Conservation (phyloP, 2,329 filamentous ascomycete species). For the Xylaria hypoxylon region DNA sequence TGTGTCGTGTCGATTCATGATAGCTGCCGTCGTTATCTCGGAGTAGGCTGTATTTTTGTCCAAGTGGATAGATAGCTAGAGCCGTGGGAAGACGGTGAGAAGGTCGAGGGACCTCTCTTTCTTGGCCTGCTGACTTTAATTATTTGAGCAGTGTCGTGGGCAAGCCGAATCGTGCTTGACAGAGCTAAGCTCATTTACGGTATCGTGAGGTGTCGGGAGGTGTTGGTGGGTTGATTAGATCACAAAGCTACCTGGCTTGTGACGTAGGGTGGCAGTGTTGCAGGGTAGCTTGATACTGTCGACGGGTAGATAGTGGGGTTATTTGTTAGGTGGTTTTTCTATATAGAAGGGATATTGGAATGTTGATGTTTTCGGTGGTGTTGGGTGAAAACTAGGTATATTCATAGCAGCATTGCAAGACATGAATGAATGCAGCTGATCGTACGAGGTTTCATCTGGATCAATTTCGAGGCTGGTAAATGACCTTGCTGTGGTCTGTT, state of each 20-base stretch:
- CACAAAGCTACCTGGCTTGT: slow-evolving; percentile 13
- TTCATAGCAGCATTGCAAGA: slow-evolving; percentile 11
- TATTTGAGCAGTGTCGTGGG: background rate
- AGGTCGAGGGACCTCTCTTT: background rate
- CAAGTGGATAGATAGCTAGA: background rate
- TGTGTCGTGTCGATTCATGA: slow-evolving; percentile 45
- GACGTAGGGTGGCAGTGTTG: slow-evolving; percentile 36
- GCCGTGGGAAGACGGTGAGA: background rate
- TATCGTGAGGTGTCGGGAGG: background rate
- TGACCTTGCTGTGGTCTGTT: background rate
- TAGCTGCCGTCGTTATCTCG: slow-evolving; percentile 11
- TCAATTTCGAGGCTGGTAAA: background rate
- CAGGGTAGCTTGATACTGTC: slow-evolving; percentile 2
- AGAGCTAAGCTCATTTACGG: slow-evolving; percentile 1
- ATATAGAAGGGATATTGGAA: slow-evolving; percentile 19
- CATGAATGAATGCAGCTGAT: background rate
- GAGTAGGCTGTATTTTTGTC: background rate
- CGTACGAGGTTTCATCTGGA: slow-evolving; percentile 1
- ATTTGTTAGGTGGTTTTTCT: slow-evolving; percentile 12
- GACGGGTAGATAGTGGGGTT: slow-evolving; percentile 20
- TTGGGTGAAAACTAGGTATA: background rate
- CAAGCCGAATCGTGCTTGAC: background rate
- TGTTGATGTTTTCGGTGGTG: background rate
- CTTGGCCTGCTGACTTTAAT: background rate
- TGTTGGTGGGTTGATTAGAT: too few species aligned